Base-by-base conservation (phyloP, 169 alveolate genomes). In the Haemoproteus tartakovskyi region DNA sequence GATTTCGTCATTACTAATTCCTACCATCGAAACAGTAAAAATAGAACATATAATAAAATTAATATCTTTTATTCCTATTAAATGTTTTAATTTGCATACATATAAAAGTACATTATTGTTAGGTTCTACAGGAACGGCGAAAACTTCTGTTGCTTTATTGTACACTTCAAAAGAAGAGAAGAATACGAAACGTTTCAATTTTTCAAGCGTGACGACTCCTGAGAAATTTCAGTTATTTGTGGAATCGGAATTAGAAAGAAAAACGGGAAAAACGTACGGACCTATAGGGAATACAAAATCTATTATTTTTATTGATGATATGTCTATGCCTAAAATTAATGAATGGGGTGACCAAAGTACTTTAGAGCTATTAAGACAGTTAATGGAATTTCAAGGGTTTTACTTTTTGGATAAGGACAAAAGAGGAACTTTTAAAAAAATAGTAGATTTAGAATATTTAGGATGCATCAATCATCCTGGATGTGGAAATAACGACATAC, bases 41-140 rank as follows among this genome's bases (percentile, higher is more conserved):
- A 96, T 97, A 24, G 97, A 95, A 59, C 92, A 88, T 85, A 79
- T 95, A 62, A 87, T 95, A 30, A 70, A 79, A 9, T 88, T 74
- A 67, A 90, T 94, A 56, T 85, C 91, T 47, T 80, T 60, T 41
- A 79, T 91, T 19, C 95, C 95, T 29, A 86, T 74, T 45, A 45
- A 36, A n/a, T 74, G 78, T 26, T 43, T 57, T 41, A 74, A 74
- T 43, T 74, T 86, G 56, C 84, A 91, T 24, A 81, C 91, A 21
- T 80, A 83, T 82, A 89, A 91, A 67, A 80, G 94, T 48, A 91
- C 93, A 4, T 37, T 95, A 37, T 78, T 95, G 37, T 93, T 96
- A 26, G 99, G 98, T 60, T 97, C 96, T 57, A 87, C 97, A 11
- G 99, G 99, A 80, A 94, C 99, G 14, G 99, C 99, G 6, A 96